Base-by-base conservation (phyloP, 2,329 filamentous ascomycete species). In the Arthrobotrys sinensis region DNA sequence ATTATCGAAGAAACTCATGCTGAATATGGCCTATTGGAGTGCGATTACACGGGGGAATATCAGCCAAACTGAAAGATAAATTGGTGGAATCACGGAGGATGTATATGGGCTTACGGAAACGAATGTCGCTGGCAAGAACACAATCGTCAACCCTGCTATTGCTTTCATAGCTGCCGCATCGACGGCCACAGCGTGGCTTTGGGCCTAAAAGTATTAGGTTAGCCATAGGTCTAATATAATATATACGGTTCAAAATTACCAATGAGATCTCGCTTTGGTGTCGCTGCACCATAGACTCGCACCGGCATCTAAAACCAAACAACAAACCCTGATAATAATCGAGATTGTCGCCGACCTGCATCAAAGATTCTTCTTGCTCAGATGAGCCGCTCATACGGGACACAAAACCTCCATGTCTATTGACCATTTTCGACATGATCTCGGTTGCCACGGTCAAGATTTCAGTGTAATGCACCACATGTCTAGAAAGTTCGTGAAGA, bases 91-190 rank as follows among this genome's bases (percentile, higher is more conserved):
- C 4, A 11, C 4, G 45, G 16, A 5, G n/a, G 45, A 5, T 53
- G 48, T 34, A n/a, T 21, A 36, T 43, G 4, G 21, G 45, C 53
- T 46, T 52, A 72, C 68, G 11, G 68, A 72, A 45, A 72, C 46
- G 38, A 72, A 72, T 45, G 68, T 72, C 14, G 68, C 68, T 21
- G 68, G 57, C 11, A 72, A 52, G 14, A 72, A 72, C 4, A 50
- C 46, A 8, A 52, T 53, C 12, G 57, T 55, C 16, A 64, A 10
- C 10, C 7, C 21, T 1, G 68, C 68, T 21, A 72, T 55, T 14
- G n/a, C n/a, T 38, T 72, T 64, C 68, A 72, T 72, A 12, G 55
- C 55, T 8, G 68, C 40, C 4, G 68, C 45, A 38, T 72, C 68
- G 32, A 57, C 34, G 21, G 68, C 46, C 16, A 72, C 55, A 36